Evolutionary conservation across 2,329 filamentous ascomycete genomes (phyloP).

Genomic region (Alternaria tenuissima): DNA sequence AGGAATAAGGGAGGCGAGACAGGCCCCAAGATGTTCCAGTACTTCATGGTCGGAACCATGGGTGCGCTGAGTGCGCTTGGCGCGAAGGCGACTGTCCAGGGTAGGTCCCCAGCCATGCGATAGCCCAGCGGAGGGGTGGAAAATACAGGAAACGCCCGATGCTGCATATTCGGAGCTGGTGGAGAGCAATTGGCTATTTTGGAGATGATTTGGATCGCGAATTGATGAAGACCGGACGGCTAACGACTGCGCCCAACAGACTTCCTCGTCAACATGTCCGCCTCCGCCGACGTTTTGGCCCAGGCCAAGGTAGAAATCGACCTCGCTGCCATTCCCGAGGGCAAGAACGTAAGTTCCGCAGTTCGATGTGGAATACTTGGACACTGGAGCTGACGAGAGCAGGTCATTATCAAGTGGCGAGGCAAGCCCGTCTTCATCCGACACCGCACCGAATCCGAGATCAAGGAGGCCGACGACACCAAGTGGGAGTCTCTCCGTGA

Average conservation of each 20-base stretch:
- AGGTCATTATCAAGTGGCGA: constrained; percentile 99
- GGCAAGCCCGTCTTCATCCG: constrained; percentile 99
- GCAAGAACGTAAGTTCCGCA: constrained; percentile 88
- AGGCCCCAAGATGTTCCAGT: constrained; percentile 87
- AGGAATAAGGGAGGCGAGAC: constrained; percentile 71
- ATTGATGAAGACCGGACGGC: constrained; percentile 39
- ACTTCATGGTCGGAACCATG: constrained; percentile 98
- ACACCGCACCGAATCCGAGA: constrained; percentile 92
- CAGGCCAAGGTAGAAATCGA: constrained; percentile 99
- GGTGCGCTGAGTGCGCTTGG: constrained; percentile 90
- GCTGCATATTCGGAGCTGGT: constrained; percentile 1
- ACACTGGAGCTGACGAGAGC: constrained; percentile 30
- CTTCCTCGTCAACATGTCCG: constrained; percentile 99
- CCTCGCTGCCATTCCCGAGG: constrained; percentile 90
- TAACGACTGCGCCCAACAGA: constrained; percentile 65
- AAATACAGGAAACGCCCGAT: constrained; percentile 2
- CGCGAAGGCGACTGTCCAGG: constrained; percentile 97
- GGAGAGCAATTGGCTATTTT: constrained; percentile 44
- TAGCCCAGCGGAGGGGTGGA: constrained; percentile 19
- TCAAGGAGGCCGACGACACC: constrained; percentile 90
- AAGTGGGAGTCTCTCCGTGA: constrained; percentile 86
- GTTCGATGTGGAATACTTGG: neutral
- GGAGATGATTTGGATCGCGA: constrained; percentile 34
- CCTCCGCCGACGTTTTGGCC: constrained; percentile 96
- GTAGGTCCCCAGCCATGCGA: constrained; percentile 63